phyloP scores from a whole-genome alignment of 768 basidiomycete species.

The Guyanaporus albipodus region DNA sequence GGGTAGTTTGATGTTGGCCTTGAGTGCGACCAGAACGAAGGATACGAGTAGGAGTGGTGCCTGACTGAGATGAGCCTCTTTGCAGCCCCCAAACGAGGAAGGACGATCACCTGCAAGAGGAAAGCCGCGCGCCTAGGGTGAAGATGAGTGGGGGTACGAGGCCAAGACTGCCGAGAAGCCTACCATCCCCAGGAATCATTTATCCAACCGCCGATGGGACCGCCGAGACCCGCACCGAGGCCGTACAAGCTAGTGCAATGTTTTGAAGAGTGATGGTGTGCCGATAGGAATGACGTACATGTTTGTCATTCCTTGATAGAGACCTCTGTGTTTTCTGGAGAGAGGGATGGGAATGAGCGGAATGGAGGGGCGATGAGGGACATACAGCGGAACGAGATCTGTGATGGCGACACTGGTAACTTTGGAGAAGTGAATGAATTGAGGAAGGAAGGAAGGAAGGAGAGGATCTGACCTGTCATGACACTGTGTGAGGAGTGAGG shows the following conservation, averaged over 20 bases:
- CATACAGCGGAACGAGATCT: conserved; percentile 86
- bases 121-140: conserved; percentile 76
- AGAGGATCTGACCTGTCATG: conserved; percentile 63
- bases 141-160: conserved; percentile 6
- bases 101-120: conserved; percentile 64
- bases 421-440: conserved; percentile 34
- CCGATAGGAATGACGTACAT: conserved; percentile 47
- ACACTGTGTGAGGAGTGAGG: conserved; percentile 46
- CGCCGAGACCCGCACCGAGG: conserved; percentile 75
- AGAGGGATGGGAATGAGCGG: background rate
- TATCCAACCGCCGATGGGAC: conserved; percentile 80
- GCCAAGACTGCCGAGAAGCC: conserved; percentile 22
- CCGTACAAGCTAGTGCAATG: conserved; percentile 63
- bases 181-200: conserved; percentile 86
- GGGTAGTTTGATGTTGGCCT: conserved; percentile 78
- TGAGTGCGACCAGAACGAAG: conserved; percentile 62
- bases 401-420: conserved; percentile 82
- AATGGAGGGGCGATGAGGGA: conserved; percentile 10
- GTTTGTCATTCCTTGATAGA: conserved; percentile 91
- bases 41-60: conserved; percentile 74
- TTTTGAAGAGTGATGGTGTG: conserved; percentile 8
- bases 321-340: conserved; percentile 72
- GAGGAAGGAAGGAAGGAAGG: conserved; percentile 2
- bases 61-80: conserved; percentile 38
- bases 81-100: background rate